Evolutionary conservation across 306 rosid species (phyloP).

Genomic region (Pyrus pyrifolia): DNA sequence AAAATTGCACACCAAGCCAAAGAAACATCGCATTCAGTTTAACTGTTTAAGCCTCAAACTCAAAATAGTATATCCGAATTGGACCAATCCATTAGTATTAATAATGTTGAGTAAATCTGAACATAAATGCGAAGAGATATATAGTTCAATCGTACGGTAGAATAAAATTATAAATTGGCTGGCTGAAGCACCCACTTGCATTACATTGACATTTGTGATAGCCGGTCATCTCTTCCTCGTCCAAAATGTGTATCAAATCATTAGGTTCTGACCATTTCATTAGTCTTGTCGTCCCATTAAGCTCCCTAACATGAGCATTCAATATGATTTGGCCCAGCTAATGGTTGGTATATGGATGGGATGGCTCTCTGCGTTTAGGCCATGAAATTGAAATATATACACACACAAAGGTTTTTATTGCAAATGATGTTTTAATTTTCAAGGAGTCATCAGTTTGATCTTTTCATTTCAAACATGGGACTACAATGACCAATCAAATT

Average conservation of each 20-base stretch:
- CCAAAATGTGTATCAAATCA: conserved; percentile 10
- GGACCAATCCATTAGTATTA: not conserved
- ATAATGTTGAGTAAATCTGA: not conserved
- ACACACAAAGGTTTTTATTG: not conserved
- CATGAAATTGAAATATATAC: not conserved
- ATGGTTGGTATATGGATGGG: too few species aligned
- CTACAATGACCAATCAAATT: too few species aligned
- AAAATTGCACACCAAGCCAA: too few species aligned
- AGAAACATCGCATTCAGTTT: too few species aligned
- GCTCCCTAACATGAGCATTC: not conserved
- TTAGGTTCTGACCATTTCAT: not conserved
- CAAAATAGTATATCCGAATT: too few species aligned
- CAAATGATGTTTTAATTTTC: too few species aligned
- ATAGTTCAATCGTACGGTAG: too few species aligned
- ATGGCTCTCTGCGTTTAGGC: not conserved
- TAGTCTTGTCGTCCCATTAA: conserved; percentile 1
- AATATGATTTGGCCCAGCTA: not conserved
- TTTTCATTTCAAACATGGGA: too few species aligned
- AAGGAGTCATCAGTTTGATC: too few species aligned
- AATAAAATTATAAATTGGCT: too few species aligned
- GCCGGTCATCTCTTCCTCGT: not conserved
- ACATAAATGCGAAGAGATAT: not conserved
- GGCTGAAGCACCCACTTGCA: too few species aligned
- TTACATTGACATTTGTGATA: not conserved
- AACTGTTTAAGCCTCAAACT: too few species aligned